phyloP scores from a whole-genome alignment of 345 rosid genomes.

The Durio zibethinus region DNA sequence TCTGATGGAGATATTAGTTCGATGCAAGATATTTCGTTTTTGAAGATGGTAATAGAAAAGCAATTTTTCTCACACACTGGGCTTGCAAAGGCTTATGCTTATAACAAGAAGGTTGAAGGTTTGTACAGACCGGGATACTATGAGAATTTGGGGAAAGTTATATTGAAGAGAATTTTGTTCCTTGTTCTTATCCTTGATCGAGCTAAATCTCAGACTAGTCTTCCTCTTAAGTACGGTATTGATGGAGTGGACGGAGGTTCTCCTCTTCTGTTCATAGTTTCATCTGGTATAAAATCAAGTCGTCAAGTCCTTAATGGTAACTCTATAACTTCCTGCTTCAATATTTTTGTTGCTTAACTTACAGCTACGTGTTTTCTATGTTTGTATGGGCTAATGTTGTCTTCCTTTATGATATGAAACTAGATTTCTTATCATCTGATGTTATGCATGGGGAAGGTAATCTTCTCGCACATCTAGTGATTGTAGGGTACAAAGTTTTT shows the following conservation, averaged over 20 bases:
- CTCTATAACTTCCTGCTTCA: background rate
- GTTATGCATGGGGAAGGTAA: conserved; percentile 96
- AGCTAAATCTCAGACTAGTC: conserved; percentile 69
- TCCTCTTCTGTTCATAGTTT: conserved; percentile 58
- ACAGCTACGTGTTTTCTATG: background rate
- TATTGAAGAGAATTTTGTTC: conserved; percentile 82
- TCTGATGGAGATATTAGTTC: conserved; percentile 43
- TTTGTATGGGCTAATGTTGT: conserved; percentile 33
- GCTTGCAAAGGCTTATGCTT: conserved; percentile 70
- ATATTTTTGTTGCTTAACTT: conserved; percentile 14
- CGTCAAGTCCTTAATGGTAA: conserved; percentile 73
- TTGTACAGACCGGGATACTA: conserved; percentile 90
- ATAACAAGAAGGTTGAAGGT: conserved; percentile 93
- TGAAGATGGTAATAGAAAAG: conserved; percentile 76
- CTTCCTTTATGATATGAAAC: conserved; percentile 26
- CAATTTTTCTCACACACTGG: conserved; percentile 72
- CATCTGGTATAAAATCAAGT: conserved; percentile 73
- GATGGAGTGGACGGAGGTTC: conserved; percentile 97
- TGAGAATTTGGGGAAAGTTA: conserved; percentile 70
- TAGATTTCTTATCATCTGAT: conserved; percentile 79
- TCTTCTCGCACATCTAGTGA: conserved; percentile 78
- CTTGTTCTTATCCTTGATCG: conserved; percentile 77
- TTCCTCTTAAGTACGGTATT: conserved; percentile 77
- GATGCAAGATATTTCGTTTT: conserved; percentile 56
- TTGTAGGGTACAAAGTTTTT: conserved; percentile 73